Base-by-base conservation (phyloP, 2,329 filamentous ascomycete species). In the Cercospora janseana region DNA sequence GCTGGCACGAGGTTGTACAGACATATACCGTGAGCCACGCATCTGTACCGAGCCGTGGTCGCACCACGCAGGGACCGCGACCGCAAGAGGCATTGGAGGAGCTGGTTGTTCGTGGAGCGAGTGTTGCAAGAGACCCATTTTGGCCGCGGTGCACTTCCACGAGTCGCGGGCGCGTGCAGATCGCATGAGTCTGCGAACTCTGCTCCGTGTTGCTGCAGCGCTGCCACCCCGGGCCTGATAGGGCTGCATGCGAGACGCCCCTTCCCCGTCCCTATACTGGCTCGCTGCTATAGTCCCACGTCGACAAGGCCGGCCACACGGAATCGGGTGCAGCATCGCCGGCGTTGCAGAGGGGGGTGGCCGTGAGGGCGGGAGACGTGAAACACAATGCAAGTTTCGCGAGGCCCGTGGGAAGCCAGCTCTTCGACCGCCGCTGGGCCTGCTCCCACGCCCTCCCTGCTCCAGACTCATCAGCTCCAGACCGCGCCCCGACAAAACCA, bases 401-500 rank as follows among this genome's bases (percentile, higher is more conserved):
- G 48, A 47, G 52, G 41, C 40, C 40, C 40, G 53, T 55, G 49
- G 49, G 49, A 52, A 40, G 46, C 44, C 37, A 37, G 29, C 41
- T 37, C 44, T 15, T n/a, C n/a, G n/a, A n/a, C n/a, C n/a, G n/a
- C n/a, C n/a, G 28, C 44, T n/a, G 23, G 29, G 16, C 13, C 47
- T 29, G 40, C 51, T 32, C 28, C 41, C 31, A 46, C 51, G 32
- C 29, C 38, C 20, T 32, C 52, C 27, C 38, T 48, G 43, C 26
- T 49, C 46, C 28, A 52, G 27, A n/a, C n/a, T n/a, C 38, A 49
- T 23, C 42, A 51, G 23, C 41, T 40, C 46, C 51, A 53, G 20
- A 35, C n/a, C n/a, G n/a, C 37, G 29, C 52, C 32, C 16, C 35
- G 37, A 42, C 35, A 40, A 21, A 48, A 37, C 41, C 70, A 71